phyloP scores from a whole-genome alignment of 371 early-diverging fungal species.

The Umbelopsis sp. region DNA sequence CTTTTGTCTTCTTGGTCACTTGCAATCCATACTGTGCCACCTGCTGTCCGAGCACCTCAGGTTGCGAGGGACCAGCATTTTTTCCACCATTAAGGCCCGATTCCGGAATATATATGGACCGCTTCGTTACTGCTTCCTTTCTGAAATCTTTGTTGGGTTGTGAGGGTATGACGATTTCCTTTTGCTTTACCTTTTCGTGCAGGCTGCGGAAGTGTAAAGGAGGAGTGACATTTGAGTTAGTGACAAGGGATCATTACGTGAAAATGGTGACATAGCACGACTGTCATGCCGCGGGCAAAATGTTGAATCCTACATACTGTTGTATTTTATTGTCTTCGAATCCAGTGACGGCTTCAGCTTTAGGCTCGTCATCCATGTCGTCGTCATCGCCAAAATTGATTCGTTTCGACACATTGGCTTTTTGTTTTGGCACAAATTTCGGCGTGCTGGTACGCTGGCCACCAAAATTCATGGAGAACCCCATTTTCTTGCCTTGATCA shows the following conservation, averaged over 20 bases:
- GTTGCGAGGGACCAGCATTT: slow-evolving; percentile 25
- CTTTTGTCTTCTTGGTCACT: slow-evolving; percentile 30
- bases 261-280: not conserved
- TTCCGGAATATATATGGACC: slow-evolving; percentile 44
- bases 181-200: slow-evolving; percentile 45
- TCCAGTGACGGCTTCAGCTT: slow-evolving; percentile 53
- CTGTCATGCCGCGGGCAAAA: not conserved
- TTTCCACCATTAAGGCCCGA: slow-evolving; percentile 25
- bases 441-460: slow-evolving; percentile 23
- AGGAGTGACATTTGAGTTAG: not conserved
- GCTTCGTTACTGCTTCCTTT: slow-evolving; percentile 39
- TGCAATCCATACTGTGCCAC: slow-evolving; percentile 35
- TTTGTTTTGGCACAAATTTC: slow-evolving; percentile 24
- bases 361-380: slow-evolving; percentile 34
- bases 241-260: not conserved
- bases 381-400: slow-evolving; percentile 47
- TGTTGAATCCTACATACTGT: slow-evolving; percentile 39
- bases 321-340: slow-evolving; percentile 57
- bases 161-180: slow-evolving; percentile 50
- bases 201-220: slow-evolving; percentile 21
- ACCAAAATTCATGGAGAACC: slow-evolving; percentile 16
- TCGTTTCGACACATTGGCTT: slow-evolving; percentile 15
- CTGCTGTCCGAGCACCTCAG: slow-evolving; percentile 24
- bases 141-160: slow-evolving; percentile 56
- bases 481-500: slow-evolving; percentile 19